Base-by-base conservation (phyloP, 2,329 filamentous ascomycete genomes). In the Colletotrichum sp. region DNA sequence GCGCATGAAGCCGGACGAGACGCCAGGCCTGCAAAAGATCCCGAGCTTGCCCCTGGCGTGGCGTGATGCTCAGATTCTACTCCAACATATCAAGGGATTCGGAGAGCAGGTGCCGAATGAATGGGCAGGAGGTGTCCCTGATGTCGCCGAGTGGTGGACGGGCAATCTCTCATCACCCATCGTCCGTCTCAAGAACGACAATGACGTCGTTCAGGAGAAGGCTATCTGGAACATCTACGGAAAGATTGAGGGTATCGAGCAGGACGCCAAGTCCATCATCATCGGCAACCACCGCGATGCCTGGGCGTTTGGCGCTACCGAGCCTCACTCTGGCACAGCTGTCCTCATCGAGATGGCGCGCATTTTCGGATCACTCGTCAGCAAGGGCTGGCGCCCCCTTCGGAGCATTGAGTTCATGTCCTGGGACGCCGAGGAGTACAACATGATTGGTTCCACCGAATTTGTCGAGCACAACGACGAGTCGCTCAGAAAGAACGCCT, bases 341-440 rank as follows among this genome's bases (percentile, higher is more conserved):
- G 90, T 99, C 55, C 94, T 99, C 90, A 90, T 99, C 70, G 97
- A 99, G 86, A 89, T 99, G 74, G 93, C 94, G 26, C 93, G 94
- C 60, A 92, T 98, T 65, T 95, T 99, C 80, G 95, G 96, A 55
- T 92, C 95, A 78, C 90, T 99, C 18, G 88, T 93, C 26, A 85
- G 89, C 18, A 91, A 92, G 73, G 96, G 96, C 69, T 99, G 97
- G 97, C 91, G 94, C 30, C 97, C 97, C 2, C 88, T 98, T 18
- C 93, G 97, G n/a, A 98, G 95, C 5, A 98, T 99, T 78, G 94
- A 98, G 83, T 99, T 99, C 84, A 96, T 96, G 81, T 98, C 95
- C 39, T 99, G 97, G 97, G 97, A 99, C 83, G 97, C 92, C 6
- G 94, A 94, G 79, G 95, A 96, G 84, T 99, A 98, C 87, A 98